These are phyloP conservation scores for Blastocystis sp. DNA, from an alignment of 352 stramenopile species.

Conservation along the genomic window DNA sequence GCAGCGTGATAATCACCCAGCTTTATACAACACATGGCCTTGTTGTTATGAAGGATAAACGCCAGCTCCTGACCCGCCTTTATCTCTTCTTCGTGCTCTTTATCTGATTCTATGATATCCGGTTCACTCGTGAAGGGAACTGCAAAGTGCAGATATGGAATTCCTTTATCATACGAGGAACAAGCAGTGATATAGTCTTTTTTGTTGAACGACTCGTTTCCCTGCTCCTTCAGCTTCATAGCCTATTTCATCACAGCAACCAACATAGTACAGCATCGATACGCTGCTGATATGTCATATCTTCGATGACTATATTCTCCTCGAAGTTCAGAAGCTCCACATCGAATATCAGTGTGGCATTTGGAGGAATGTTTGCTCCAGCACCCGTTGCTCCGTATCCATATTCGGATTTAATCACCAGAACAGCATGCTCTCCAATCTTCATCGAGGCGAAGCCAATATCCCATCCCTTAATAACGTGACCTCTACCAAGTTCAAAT, in stretches of 20 bases:
- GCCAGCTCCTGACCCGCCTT: constrained; percentile 3
- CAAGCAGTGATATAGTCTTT: constrained; percentile 65
- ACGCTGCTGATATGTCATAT: constrained; percentile 13
- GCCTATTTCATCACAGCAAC: background rate
- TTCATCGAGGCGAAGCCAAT: constrained; percentile 68
- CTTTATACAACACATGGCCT: constrained; percentile 64
- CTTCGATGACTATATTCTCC: constrained; percentile 20
- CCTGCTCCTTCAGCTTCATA: constrained; percentile 63
- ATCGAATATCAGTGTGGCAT: constrained; percentile 70
- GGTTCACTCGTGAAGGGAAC: background rate
- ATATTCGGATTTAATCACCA: constrained; percentile 68
- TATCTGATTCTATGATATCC: constrained; percentile 27
- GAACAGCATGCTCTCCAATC: constrained; percentile 67
- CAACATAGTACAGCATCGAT: background rate
- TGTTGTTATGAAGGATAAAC: constrained; percentile 63
- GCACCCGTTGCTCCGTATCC: constrained; percentile 67
- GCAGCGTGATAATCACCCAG: constrained; percentile 64
- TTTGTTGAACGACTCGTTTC: constrained; percentile 66
- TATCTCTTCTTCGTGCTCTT: constrained; percentile 31
- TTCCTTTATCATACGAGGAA: constrained; percentile 63
- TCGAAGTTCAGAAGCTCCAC: constrained; percentile 68
- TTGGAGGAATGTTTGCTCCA: constrained; percentile 66
- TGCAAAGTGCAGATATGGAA: constrained; percentile 57
- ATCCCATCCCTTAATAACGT: constrained; percentile 74
- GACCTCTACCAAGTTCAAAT: constrained; percentile 69